Conservation (phyloP, 2,329 filamentous ascomycete species). For the Knoxdaviesia proteae region DNA sequence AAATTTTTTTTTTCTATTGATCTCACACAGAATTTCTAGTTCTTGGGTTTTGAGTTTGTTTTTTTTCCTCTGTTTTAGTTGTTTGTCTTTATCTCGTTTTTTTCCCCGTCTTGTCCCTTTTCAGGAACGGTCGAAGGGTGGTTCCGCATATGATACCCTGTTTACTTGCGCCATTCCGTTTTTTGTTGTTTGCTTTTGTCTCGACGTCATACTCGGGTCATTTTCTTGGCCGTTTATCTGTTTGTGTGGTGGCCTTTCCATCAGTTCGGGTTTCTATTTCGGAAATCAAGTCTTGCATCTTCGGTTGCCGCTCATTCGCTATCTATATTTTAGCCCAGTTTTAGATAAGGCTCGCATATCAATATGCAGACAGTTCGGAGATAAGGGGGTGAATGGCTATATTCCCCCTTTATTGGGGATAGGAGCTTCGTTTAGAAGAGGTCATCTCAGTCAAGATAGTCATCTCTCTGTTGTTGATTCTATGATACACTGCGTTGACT, state of each 20-base stretch:
- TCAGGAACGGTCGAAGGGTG: not conserved
- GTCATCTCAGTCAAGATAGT: not conserved
- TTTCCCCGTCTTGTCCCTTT: not conserved
- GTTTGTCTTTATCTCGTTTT: not conserved
- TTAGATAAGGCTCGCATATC: too few relatives aligned
- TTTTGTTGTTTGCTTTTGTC: not conserved
- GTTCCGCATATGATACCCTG: not conserved
- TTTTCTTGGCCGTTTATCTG: too few relatives aligned
- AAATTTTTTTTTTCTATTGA: conserved; percentile 1
- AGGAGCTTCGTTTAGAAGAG: not conserved
- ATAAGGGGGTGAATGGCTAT: not conserved
- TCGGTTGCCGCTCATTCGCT: too few relatives aligned
- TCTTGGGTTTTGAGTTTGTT: not conserved
- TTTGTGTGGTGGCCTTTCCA: too few relatives aligned
- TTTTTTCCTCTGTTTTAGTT: not conserved
- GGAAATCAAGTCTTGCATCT: too few relatives aligned
- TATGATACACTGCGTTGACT: not conserved
- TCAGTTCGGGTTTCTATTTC: too few relatives aligned
- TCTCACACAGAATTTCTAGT: not conserved
- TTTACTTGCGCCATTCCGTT: too few relatives aligned
- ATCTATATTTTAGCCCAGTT: too few relatives aligned
- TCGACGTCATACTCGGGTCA: too few relatives aligned
- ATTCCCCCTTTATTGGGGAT: not conserved
- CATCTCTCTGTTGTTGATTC: not conserved
- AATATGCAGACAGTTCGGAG: too few relatives aligned